Percentiles rank a stretch among this genome's conserved stretches.
These are phyloP conservation scores for Borealophlyctis nickersoniae DNA, from an alignment of 192 early-diverging fungal genomes.

Conservation along the genomic window DNA sequence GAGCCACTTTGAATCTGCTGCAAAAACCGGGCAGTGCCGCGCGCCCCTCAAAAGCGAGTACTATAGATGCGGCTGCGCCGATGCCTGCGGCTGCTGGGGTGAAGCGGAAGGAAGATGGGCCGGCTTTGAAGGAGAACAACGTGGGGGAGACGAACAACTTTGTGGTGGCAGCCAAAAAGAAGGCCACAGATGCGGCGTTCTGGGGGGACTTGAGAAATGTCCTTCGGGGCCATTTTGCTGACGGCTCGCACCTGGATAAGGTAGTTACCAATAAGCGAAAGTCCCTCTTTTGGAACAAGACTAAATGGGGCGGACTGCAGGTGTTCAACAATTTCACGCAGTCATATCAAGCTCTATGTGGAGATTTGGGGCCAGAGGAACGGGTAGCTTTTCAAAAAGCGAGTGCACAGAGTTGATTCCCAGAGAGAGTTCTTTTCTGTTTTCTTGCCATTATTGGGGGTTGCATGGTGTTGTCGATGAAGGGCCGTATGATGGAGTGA, in stretches of 20 bases:
- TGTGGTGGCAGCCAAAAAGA: background rate
- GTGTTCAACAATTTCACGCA: conserved; percentile 20
- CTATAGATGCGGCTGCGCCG: background rate
- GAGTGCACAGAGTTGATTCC: too few species aligned
- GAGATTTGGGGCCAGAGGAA: conserved; percentile 10
- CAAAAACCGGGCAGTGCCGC: conserved; percentile 8
- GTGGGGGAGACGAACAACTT: background rate
- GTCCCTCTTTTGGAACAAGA: background rate
- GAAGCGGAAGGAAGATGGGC: background rate
- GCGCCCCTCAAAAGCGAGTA: too few species aligned
- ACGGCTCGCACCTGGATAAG: background rate
- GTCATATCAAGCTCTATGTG: conserved; percentile 27
- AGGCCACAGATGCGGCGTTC: conserved; percentile 7
- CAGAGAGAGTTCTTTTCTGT: too few species aligned
- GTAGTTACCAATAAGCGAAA: background rate
- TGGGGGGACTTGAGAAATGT: conserved; percentile 20
- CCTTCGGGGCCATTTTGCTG: conserved; percentile 7
- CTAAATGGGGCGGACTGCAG: conserved; percentile 1
- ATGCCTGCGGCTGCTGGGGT: background rate
- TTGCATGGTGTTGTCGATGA: too few species aligned
- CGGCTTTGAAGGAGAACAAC: background rate
- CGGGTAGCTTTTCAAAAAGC: conserved; percentile 24
- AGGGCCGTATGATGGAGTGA: too few species aligned
- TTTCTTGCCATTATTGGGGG: too few species aligned
- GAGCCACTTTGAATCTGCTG: conserved; percentile 25